These are phyloP conservation scores for Colletotrichum sp. DNA, from an alignment of 2,329 filamentous ascomycete genomes.

Conservation along the genomic window DNA sequence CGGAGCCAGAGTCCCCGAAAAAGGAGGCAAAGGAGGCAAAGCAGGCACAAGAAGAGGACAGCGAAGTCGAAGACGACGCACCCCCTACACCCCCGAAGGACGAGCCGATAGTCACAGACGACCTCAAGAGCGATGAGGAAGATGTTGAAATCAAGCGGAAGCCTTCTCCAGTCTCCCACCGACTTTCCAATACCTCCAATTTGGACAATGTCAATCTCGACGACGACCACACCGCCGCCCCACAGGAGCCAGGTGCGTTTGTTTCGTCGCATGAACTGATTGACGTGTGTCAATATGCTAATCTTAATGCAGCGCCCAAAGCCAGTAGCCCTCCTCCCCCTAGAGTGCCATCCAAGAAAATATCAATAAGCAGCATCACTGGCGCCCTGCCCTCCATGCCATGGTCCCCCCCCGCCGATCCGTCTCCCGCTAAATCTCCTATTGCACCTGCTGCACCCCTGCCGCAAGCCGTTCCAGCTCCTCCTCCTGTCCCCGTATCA, in stretches of 20 bases:
- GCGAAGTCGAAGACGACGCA: conserved; percentile 30
- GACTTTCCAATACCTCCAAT: conserved; percentile 51
- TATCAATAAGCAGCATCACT: conserved; percentile 73
- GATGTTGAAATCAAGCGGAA: conserved; percentile 31
- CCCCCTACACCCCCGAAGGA: conserved; percentile 1
- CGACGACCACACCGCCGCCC: conserved; percentile 51
- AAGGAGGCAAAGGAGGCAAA: conserved; percentile 21
- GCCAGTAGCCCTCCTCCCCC: conserved; percentile 33
- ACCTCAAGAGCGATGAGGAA: conserved; percentile 17
- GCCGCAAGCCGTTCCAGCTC: conserved; percentile 33
- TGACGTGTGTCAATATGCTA: conserved; percentile 14
- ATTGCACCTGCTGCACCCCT: conserved; percentile 36
- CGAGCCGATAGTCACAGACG: conserved; percentile 11
- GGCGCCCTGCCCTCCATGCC: conserved; percentile 75
- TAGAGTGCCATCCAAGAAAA: conserved; percentile 55
- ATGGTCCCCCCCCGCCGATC: conserved; percentile 67
- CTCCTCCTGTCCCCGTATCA: conserved; percentile 28
- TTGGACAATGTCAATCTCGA: conserved; percentile 71
- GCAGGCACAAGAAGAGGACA: conserved; percentile 22
- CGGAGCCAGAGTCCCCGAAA: conserved; percentile 19
- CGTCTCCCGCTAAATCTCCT: conserved; percentile 51
- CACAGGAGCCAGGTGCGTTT: conserved; percentile 36
- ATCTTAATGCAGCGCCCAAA: conserved; percentile 22
- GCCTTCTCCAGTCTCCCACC: conserved; percentile 45
- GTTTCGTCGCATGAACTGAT: conserved; percentile 18